Base-by-base conservation (phyloP, 2,329 filamentous ascomycete genomes). In the Tolypocladium guangdongense region DNA sequence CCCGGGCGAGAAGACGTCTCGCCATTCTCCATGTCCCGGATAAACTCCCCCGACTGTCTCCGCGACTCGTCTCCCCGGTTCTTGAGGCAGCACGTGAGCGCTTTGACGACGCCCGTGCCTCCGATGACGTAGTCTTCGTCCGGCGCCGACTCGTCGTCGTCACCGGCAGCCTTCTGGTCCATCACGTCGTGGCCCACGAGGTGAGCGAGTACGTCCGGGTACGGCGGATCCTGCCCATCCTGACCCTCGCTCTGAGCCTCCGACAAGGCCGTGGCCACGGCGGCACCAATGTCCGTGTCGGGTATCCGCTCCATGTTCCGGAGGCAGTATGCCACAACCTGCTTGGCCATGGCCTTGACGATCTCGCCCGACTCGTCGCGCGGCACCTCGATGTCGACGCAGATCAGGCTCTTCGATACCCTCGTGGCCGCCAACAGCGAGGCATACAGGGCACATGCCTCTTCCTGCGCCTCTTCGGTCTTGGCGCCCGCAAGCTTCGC, bases 101-200 rank as follows among this genome's bases (percentile, higher is more conserved):
- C 93, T 71, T 96, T 96, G 49, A 95, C 92, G 2, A 99, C 90
- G 30, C 92, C 93, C 0, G 90, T 96, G 18, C 92, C 92, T 22
- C 92, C 91, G 62, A 97, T 93, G 46, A 97, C 90, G 68, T 97
- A 97, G 67, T 96, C 90, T 55, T 95, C 87, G 59, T 96, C 90
- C 0, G 90, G 88, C 7, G 90, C 86, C 12, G 84, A 76, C 3
- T 86, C 82, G 45, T 82, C 77, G 24, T 85, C 80, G 47, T 86
- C 83, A 24, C 81, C 78, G 58, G 60, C 69, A 78, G 68, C 66
- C 30, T 30, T 81, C 67, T 65, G 74, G 37, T 68, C 62, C 51
- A 72, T 63, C 30, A 76, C 71, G 53, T 82, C 79, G 60, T 88
- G 81, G 5, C 91, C 91, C 35, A 96, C 88, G 43, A 97, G 81